A percentile compares a stretch with the other conserved stretches of the same genome.
Conservation (phyloP, 768 basidiomycete species). For the Auricularia heimuer region DNA sequence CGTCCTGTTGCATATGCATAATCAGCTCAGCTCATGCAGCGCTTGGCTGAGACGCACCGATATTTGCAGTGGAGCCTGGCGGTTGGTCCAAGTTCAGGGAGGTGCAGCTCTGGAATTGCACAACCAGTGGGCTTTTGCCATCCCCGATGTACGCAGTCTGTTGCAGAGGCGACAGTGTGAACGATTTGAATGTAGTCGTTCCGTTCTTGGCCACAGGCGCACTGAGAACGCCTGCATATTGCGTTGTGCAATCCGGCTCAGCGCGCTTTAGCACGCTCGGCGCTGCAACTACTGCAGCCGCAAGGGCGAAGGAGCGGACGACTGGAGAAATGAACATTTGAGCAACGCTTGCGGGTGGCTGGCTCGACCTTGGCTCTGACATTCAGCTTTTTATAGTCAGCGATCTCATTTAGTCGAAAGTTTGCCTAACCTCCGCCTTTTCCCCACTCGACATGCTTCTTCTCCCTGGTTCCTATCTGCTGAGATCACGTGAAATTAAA, state of each 20-base stretch:
- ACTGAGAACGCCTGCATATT: not conserved
- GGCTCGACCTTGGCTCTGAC: too few relatives aligned
- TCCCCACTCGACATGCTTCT: too few relatives aligned
- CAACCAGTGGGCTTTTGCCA: not conserved
- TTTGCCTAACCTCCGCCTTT: too few relatives aligned
- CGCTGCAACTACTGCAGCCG: not conserved
- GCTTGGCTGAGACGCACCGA: not conserved
- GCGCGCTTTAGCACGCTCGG: not conserved
- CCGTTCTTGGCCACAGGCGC: not conserved
- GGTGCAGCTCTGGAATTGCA: not conserved
- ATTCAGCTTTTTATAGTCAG: too few relatives aligned
- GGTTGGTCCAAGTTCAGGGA: not conserved
- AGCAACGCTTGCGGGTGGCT: too few relatives aligned
- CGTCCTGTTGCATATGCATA: not conserved
- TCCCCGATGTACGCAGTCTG: not conserved
- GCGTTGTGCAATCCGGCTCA: not conserved
- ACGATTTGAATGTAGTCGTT: not conserved
- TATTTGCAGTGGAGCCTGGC: not conserved
- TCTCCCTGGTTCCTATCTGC: too few relatives aligned
- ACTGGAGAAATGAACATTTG: too few relatives aligned
- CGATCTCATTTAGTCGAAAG: too few relatives aligned
- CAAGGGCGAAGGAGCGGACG: not conserved
- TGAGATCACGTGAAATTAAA: too few relatives aligned
- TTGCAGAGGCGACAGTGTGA: not conserved
- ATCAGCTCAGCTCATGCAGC: too few relatives aligned